Conservation (phyloP, 345 rosid species). For the Aurinia saxatilis region DNA sequence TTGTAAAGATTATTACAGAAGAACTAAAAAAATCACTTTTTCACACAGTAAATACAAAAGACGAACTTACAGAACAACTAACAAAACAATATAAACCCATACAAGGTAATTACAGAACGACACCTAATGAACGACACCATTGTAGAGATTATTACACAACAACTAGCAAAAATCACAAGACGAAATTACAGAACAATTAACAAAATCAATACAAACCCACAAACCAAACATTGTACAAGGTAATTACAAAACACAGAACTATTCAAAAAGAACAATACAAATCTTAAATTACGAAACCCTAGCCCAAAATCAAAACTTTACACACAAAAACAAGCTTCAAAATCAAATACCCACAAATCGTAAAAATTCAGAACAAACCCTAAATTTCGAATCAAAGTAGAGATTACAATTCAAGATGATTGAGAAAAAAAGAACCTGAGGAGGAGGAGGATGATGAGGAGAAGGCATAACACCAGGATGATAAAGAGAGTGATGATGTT, state of each 20-base stretch:
- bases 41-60: too few relatives aligned
- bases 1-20: neutral
- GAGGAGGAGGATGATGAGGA: conserved; percentile 65
- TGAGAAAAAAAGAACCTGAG: conserved; percentile 42
- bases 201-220: neutral
- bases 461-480: conserved; percentile 86
- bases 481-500: conserved; percentile 80
- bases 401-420: neutral
- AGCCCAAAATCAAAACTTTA: neutral
- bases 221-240: neutral
- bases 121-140: neutral
- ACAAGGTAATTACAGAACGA: too few relatives aligned
- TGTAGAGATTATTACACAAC: neutral
- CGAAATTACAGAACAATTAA: too few relatives aligned
- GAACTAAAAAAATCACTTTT: neutral
- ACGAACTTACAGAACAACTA: neutral
- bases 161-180: neutral
- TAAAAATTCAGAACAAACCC: neutral
- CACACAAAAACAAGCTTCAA: neutral
- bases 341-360: neutral
- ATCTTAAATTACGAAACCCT: neutral
- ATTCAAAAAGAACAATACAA: too few relatives aligned
- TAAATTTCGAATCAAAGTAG: neutral
- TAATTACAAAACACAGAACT: neutral
- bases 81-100: neutral